Evolutionary conservation across 2,329 filamentous ascomycete species (phyloP).

Genomic region (Pseudogymnoascus sp.): DNA sequence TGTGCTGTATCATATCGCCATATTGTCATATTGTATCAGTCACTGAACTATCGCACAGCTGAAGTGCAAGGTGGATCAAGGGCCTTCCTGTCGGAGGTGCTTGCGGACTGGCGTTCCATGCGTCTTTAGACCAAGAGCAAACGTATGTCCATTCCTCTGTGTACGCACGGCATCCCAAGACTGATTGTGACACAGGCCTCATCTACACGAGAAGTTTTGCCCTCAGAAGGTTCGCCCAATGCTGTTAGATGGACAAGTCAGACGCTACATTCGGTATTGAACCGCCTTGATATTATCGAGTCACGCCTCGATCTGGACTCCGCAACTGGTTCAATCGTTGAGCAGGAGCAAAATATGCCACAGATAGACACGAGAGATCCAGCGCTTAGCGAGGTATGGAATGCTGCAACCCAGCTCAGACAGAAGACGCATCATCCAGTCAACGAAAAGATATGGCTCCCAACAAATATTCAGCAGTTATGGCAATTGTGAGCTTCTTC

Average conservation of each 20-base stretch:
- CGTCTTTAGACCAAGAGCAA: slow-evolving; percentile 37
- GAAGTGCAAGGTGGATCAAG: slow-evolving; percentile 35
- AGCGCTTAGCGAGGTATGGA: slow-evolving; percentile 27
- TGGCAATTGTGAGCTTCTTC: slow-evolving; percentile 30
- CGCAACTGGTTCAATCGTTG: slow-evolving; percentile 13
- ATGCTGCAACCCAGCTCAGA: slow-evolving; percentile 29
- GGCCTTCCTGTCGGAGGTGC: slow-evolving; percentile 32
- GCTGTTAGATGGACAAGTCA: slow-evolving; percentile 16
- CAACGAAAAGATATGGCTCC: slow-evolving; percentile 32
- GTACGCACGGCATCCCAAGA: slow-evolving; percentile 15
- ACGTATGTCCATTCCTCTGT: slow-evolving; percentile 29
- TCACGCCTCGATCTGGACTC: slow-evolving; percentile 17
- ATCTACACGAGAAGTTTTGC: slow-evolving; percentile 18
- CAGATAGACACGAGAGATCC: slow-evolving; percentile 20
- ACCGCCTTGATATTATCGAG: slow-evolving; percentile 22
- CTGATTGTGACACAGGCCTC: slow-evolving; percentile 18
- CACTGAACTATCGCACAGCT: slow-evolving; percentile 24
- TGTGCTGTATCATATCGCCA: not conserved
- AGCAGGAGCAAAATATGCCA: slow-evolving; percentile 17
- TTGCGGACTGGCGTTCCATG: slow-evolving; percentile 33
- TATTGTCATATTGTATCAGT: not conserved
- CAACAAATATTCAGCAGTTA: slow-evolving; percentile 30
- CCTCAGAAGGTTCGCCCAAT: slow-evolving; percentile 13
- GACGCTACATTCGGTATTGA: slow-evolving; percentile 19
- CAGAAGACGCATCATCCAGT: slow-evolving; percentile 24